Conservation (phyloP, 441 rosid species). For the Euphorbia schlechtendalii region DNA sequence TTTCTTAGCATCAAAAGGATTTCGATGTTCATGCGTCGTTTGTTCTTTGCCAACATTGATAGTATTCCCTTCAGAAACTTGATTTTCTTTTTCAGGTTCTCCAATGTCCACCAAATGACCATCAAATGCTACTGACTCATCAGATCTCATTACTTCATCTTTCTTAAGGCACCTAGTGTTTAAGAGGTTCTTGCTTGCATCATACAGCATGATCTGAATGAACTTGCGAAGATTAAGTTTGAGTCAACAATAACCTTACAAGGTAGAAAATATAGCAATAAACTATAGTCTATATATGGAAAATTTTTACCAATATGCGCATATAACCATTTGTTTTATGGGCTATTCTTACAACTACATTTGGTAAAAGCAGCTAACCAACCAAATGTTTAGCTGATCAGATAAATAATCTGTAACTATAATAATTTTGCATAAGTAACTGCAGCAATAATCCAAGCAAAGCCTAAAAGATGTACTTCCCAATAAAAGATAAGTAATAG, state of each 20-base stretch:
- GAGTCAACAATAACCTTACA: background rate
- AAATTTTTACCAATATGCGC: background rate
- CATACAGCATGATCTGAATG: slow-evolving; percentile 41
- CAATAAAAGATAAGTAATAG: background rate
- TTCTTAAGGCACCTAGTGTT: slow-evolving; percentile 43
- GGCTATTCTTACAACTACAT: background rate
- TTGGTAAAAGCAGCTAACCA: slow-evolving; percentile 1
- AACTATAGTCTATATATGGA: background rate
- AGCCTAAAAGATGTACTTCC: background rate
- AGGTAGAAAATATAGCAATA: background rate
- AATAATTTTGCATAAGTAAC: slow-evolving; percentile 5
- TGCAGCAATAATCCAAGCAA: slow-evolving; percentile 3
- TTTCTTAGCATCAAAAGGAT: slow-evolving; percentile 21
- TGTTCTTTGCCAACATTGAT: slow-evolving; percentile 13
- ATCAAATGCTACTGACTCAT: slow-evolving; percentile 36
- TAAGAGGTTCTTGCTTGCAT: slow-evolving; percentile 38
- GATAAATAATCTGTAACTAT: background rate
- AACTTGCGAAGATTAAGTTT: slow-evolving; percentile 8
- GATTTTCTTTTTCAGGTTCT: slow-evolving; percentile 31
- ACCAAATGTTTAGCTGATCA: background rate
- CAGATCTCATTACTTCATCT: slow-evolving; percentile 35
- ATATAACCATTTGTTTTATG: background rate
- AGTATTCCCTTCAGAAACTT: slow-evolving; percentile 16
- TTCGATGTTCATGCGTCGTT: slow-evolving; percentile 16
- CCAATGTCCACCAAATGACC: slow-evolving; percentile 49